phyloP scores from a whole-genome alignment of 805 yeast species.

The Debaryomyces castellii region DNA sequence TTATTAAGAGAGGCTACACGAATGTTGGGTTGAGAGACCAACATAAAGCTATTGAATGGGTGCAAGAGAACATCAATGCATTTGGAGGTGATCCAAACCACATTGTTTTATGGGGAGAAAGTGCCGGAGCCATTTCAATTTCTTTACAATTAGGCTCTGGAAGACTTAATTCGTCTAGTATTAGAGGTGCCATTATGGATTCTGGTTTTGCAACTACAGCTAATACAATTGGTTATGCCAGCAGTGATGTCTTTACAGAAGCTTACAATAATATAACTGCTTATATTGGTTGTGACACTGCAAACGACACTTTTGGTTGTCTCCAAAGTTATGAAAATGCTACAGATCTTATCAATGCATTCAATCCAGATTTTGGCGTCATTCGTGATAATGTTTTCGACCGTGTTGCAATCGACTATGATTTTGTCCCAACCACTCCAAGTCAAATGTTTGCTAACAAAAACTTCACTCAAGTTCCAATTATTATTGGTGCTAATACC shows the following conservation, averaged over 20 bases:
- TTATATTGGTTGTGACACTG: background rate
- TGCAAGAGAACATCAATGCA: constrained; percentile 34
- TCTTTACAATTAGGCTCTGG: constrained; percentile 2
- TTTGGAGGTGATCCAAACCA: constrained; percentile 49
- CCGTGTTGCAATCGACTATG: background rate
- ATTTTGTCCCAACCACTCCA: constrained; percentile 1
- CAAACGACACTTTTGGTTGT: background rate
- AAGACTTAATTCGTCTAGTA: background rate
- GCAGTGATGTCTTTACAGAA: background rate
- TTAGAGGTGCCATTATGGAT: constrained; percentile 4
- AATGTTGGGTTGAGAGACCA: constrained; percentile 51
- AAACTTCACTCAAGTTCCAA: constrained; percentile 2
- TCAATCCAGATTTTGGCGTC: background rate
- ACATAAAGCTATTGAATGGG: constrained; percentile 47
- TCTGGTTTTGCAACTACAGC: background rate
- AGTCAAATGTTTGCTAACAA: background rate
- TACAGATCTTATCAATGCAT: background rate
- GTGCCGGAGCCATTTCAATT: constrained; percentile 31
- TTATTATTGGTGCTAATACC: constrained; percentile 4
- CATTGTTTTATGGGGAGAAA: constrained; percentile 46
- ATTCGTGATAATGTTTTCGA: background rate
- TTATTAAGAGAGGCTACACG: constrained; percentile 15
- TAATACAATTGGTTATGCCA: background rate
- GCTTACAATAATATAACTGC: background rate
- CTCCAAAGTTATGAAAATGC: background rate